Percentiles rank a stretch among this genome's conserved stretches.
Evolutionary conservation across 257 asterid species (phyloP).

Genomic region (Leonotis leonurus): DNA sequence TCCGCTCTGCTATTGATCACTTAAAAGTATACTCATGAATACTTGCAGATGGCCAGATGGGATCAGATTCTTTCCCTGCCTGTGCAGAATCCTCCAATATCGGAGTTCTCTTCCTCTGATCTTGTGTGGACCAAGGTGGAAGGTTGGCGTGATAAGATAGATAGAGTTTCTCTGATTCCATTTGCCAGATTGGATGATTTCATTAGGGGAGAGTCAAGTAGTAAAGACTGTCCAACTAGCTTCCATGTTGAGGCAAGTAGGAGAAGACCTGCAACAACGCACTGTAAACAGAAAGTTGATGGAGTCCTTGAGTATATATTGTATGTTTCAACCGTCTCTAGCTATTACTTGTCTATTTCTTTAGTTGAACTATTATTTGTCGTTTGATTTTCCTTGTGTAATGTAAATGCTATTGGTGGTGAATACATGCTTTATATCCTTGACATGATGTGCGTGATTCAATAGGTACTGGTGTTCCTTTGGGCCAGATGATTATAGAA

Average conservation of each 20-base stretch:
- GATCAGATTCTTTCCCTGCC: slow-evolving; percentile 91
- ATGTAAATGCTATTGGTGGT: neutral
- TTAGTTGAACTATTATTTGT: too few species aligned
- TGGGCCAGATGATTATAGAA: slow-evolving; percentile 98
- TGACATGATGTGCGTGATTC: too few species aligned
- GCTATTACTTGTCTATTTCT: too few species aligned
- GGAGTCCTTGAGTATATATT: slow-evolving; percentile 87
- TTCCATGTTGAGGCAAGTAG: slow-evolving; percentile 96
- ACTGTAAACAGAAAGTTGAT: slow-evolving; percentile 88
- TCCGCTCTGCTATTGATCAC: too few species aligned
- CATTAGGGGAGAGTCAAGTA: slow-evolving; percentile 82
- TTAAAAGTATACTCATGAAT: neutral
- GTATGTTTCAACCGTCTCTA: slow-evolving; percentile 35
- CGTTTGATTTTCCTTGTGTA: too few species aligned
- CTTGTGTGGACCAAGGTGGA: slow-evolving; percentile 95
- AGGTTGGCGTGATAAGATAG: slow-evolving; percentile 87
- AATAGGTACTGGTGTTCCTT: slow-evolving; percentile 99
- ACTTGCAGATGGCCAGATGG: slow-evolving; percentile 95
- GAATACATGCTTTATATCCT: neutral
- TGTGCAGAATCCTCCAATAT: slow-evolving; percentile 78
- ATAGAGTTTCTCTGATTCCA: slow-evolving; percentile 77
- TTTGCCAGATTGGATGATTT: slow-evolving; percentile 82
- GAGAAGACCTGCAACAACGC: slow-evolving; percentile 38
- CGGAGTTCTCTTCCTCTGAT: slow-evolving; percentile 75
- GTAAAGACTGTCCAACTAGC: slow-evolving; percentile 82